phyloP scores from a whole-genome alignment of 2,329 filamentous ascomycete genomes.

The Lecanicillium sp. region DNA sequence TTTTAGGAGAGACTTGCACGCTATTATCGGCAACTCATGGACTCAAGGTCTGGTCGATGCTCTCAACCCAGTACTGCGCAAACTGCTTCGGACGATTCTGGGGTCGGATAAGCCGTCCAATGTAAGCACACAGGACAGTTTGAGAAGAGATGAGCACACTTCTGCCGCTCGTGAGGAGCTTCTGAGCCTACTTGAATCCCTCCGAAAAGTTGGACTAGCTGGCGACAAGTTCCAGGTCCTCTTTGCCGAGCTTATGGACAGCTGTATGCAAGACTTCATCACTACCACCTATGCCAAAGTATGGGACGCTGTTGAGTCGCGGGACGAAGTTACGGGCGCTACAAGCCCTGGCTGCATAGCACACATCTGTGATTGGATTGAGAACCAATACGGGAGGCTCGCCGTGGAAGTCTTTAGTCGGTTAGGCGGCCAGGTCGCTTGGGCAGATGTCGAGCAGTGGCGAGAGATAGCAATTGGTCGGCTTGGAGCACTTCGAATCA shows the following conservation, averaged over 20 bases:
- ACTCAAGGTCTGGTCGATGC: conserved; percentile 44
- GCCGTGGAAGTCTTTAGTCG: conserved; percentile 51
- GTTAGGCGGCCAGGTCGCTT: conserved; percentile 36
- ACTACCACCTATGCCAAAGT: conserved; percentile 52
- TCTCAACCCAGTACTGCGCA: conserved; percentile 44
- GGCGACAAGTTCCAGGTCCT: conserved; percentile 62
- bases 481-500: conserved; percentile 59
- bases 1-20: conserved; percentile 55
- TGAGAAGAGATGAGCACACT: conserved; percentile 3
- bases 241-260: conserved; percentile 64
- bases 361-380: conserved; percentile 58
- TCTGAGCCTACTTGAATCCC: conserved; percentile 45
- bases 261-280: conserved; percentile 56
- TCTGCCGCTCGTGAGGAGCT: conserved; percentile 41
- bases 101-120: conserved; percentile 16
- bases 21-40: conserved; percentile 56
- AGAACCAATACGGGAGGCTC: conserved; percentile 56
- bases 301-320: conserved; percentile 35
- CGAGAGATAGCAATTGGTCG: conserved; percentile 61
- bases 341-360: conserved; percentile 46
- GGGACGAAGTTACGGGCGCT: conserved; percentile 10
- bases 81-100: conserved; percentile 43
- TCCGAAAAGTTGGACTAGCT: conserved; percentile 58
- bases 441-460: conserved; percentile 57
- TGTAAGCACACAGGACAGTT: conserved; percentile 1